These are phyloP conservation scores for Ceratobasidium sp. DNA, from an alignment of 1,284 basidiomycete genomes.

Conservation along the genomic window DNA sequence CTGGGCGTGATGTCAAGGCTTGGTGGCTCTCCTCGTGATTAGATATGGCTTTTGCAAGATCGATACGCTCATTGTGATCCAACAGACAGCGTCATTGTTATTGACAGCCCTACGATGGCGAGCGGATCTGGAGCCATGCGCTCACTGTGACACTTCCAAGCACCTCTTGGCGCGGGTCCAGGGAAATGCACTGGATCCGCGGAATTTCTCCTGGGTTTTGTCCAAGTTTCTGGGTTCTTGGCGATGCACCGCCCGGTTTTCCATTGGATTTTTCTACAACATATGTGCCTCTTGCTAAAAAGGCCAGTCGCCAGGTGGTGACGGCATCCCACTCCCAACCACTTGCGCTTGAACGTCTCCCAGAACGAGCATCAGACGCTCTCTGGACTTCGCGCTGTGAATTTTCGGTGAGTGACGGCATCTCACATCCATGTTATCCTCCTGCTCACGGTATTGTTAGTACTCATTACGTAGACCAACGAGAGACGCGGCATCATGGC, in stretches of 20 bases:
- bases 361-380: no score
- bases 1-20: no score
- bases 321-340: neutral
- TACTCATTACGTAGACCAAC: conserved; percentile 13
- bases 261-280: conserved; percentile 13
- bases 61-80: no score
- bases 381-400: neutral
- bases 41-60: no score
- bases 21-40: no score
- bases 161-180: conserved; percentile 3
- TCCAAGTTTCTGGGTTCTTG: conserved; percentile 7
- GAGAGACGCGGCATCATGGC: conserved; percentile 28
- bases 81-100: no score
- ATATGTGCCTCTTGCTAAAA: neutral
- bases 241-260: conserved; percentile 14
- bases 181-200: neutral
- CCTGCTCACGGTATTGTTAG: conserved; percentile 17
- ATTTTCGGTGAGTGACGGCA: conserved; percentile 14
- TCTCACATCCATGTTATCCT: neutral
- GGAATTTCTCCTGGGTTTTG: neutral
- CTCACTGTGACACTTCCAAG: conserved; percentile 1
- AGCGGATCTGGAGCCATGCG: no score
- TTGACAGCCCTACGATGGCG: no score
- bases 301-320: no score
- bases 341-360: neutral